Conservation (phyloP, 1,284 basidiomycete genomes). For the Termitomyces sp. region DNA sequence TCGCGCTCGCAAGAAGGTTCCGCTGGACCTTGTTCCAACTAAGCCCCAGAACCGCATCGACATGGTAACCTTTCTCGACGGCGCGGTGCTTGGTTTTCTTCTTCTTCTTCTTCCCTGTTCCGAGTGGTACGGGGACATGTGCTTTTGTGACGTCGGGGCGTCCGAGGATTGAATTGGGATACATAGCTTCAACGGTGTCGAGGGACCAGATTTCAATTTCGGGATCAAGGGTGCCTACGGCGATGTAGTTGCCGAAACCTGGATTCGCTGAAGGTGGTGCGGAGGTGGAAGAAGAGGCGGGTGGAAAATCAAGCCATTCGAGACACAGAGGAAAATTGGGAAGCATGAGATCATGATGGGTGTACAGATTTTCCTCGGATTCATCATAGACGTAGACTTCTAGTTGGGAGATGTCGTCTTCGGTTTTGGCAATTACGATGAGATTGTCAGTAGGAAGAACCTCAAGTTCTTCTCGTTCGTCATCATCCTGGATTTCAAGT, state of each 20-base stretch:
- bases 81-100: conserved; percentile 78
- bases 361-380: conserved; percentile 87
- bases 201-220: conserved; percentile 99
- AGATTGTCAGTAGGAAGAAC: conserved; percentile 90
- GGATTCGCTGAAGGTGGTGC: conserved; percentile 30
- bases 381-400: conserved; percentile 96
- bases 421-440: conserved; percentile 90
- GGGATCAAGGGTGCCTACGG: conserved; percentile 95
- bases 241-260: conserved; percentile 85
- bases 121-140: conserved; percentile 71
- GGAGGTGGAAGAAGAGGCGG: conserved; percentile 46
- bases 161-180: conserved; percentile 89
- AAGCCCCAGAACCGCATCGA: conserved; percentile 88
- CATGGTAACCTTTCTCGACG: conserved; percentile 73
- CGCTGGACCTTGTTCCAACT: conserved; percentile 91
- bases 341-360: conserved; percentile 97
- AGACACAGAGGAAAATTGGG: conserved; percentile 97
- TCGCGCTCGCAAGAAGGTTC: conserved; percentile 88
- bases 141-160: conserved; percentile 81
- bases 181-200: conserved; percentile 91
- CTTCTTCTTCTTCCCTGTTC: conserved; percentile 92
- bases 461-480: conserved; percentile 91
- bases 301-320: conserved; percentile 97
- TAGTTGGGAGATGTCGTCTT: conserved; percentile 94
- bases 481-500: conserved; percentile 49